Conservation (phyloP, 768 basidiomycete species). For the Multifurca ochricompacta region DNA sequence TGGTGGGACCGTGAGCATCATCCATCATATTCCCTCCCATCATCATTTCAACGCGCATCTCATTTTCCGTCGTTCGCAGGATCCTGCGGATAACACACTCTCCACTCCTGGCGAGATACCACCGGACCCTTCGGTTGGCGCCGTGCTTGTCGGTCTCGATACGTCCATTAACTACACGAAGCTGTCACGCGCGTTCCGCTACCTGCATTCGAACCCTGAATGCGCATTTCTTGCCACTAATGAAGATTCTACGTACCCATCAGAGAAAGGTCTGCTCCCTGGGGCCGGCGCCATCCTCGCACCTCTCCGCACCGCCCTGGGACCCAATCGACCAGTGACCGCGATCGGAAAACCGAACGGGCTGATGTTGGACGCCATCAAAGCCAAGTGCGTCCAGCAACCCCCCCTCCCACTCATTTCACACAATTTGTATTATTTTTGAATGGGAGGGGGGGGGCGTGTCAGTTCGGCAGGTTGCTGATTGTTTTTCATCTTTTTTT, state of each 20-base stretch:
- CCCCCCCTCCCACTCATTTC: neutral
- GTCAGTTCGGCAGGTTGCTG: slow-evolving; percentile 3
- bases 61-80: slow-evolving; percentile 38
- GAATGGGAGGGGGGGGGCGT: too few species aligned
- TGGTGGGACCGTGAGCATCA: slow-evolving; percentile 72
- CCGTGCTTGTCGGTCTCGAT: slow-evolving; percentile 93
- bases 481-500: neutral
- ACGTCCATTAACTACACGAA: slow-evolving; percentile 87
- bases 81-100: slow-evolving; percentile 76
- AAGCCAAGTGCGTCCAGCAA: slow-evolving; percentile 46
- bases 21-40: slow-evolving; percentile 1
- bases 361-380: slow-evolving; percentile 91
- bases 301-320: slow-evolving; percentile 66
- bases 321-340: slow-evolving; percentile 48
- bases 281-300: slow-evolving; percentile 83
- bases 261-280: slow-evolving; percentile 62
- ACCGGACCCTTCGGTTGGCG: slow-evolving; percentile 73
- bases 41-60: slow-evolving; percentile 7
- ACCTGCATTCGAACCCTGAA: slow-evolving; percentile 69
- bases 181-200: slow-evolving; percentile 85
- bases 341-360: slow-evolving; percentile 86
- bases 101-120: slow-evolving; percentile 63
- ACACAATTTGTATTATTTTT: too few species aligned
- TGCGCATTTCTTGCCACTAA: slow-evolving; percentile 89
- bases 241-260: slow-evolving; percentile 87